Evolutionary conservation across 2,329 filamentous ascomycete genomes (phyloP).

Genomic region (Myotisia sp.): DNA sequence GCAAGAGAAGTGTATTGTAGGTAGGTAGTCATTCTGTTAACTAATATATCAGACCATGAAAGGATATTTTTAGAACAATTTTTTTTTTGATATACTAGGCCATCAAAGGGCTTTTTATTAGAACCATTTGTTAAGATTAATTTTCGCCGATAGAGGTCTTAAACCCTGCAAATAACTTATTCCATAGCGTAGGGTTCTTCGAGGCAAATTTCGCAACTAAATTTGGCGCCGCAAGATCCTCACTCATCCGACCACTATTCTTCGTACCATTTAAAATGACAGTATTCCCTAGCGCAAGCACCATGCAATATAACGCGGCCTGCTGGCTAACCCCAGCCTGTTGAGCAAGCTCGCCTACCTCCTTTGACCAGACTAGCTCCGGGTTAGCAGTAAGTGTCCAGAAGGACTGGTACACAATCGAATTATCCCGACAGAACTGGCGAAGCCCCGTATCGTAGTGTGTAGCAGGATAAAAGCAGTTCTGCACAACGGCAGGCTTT

Average conservation of each 20-base stretch:
- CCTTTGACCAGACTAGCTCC: slow-evolving; percentile 31
- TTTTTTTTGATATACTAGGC: no score
- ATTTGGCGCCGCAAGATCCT: slow-evolving; percentile 36
- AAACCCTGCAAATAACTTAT: slow-evolving; percentile 35
- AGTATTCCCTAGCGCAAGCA: slow-evolving; percentile 38
- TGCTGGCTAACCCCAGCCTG: slow-evolving; percentile 28
- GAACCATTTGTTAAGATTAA: slow-evolving; percentile 14
- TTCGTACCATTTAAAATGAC: slow-evolving; percentile 45
- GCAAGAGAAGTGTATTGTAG: no score
- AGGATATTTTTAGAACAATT: no score
- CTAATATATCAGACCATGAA: no score
- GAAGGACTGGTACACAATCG: slow-evolving; percentile 45
- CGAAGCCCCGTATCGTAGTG: slow-evolving; percentile 48
- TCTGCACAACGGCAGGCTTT: slow-evolving; percentile 56
- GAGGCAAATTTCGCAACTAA: slow-evolving; percentile 31
- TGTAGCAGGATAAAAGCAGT: slow-evolving; percentile 52
- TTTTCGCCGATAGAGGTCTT: slow-evolving; percentile 28
- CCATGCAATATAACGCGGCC: slow-evolving; percentile 43
- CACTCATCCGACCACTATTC: slow-evolving; percentile 36
- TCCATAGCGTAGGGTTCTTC: slow-evolving; percentile 38
- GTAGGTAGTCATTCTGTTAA: no score
- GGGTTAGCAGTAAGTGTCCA: slow-evolving; percentile 50
- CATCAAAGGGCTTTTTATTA: no score
- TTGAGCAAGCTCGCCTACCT: slow-evolving; percentile 39
- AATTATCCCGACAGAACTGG: slow-evolving; percentile 38